Evolutionary conservation across 352 stramenopile species (phyloP).

Genomic region (Pythium myriotylum): DNA sequence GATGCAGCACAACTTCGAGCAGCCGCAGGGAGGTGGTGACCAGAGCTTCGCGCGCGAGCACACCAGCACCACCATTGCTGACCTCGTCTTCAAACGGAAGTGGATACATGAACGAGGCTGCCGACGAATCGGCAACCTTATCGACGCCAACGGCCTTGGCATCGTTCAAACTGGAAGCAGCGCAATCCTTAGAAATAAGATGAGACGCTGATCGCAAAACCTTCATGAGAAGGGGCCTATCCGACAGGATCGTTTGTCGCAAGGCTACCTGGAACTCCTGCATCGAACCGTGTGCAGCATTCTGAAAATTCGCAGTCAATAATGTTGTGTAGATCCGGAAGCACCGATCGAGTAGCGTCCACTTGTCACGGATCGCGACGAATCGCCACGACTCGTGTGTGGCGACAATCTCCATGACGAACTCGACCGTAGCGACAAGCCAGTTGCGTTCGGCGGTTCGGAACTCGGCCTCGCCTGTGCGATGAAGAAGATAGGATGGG

Average conservation of each 20-base stretch:
- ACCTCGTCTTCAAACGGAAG: slow-evolving; percentile 41
- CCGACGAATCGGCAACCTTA: slow-evolving; percentile 8
- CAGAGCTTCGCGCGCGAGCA: slow-evolving; percentile 38
- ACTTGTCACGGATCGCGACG: slow-evolving; percentile 36
- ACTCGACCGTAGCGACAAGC: slow-evolving; percentile 59
- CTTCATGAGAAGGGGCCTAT: slow-evolving; percentile 66
- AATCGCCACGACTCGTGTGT: slow-evolving; percentile 75
- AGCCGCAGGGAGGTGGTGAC: slow-evolving; percentile 52
- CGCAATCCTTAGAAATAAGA: slow-evolving; percentile 13
- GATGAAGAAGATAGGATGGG: slow-evolving; percentile 1
- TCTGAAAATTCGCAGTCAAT: slow-evolving; percentile 41
- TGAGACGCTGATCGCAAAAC: slow-evolving; percentile 34
- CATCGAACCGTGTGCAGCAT: slow-evolving; percentile 43
- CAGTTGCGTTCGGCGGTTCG: slow-evolving; percentile 35
- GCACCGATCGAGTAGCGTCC: slow-evolving; percentile 49
- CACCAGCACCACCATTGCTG: slow-evolving; percentile 20
- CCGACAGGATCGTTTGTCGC: slow-evolving; percentile 46
- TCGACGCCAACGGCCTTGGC: background rate
- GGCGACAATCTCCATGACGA: slow-evolving; percentile 57
- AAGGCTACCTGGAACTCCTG: slow-evolving; percentile 48
- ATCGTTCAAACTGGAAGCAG: background rate
- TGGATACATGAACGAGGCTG: slow-evolving; percentile 27
- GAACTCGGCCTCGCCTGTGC: slow-evolving; percentile 18
- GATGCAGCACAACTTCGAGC: slow-evolving; percentile 40
- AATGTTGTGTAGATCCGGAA: slow-evolving; percentile 58